Evolutionary conservation across 495 filamentous ascomycete species (phyloP).

Genomic region (Penicillium coprophilum): DNA sequence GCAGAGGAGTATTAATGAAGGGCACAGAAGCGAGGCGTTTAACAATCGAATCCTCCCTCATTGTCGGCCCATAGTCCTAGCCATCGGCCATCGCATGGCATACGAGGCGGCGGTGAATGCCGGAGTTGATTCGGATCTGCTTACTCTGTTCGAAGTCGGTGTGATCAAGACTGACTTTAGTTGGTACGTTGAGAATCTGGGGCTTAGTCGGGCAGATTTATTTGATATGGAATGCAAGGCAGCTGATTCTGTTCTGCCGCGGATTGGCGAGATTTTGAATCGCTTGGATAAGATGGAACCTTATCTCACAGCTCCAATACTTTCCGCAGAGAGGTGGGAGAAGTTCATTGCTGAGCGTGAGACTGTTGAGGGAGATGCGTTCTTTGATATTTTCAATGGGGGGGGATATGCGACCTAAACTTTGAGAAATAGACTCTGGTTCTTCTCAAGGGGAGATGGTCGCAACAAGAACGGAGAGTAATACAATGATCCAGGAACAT

Average conservation of each 20-base stretch:
- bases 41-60: constrained; percentile 27
- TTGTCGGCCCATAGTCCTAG: constrained; percentile 28
- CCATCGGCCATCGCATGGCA: constrained; percentile 38
- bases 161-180: constrained; percentile 16
- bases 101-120: constrained; percentile 32
- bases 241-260: no score
- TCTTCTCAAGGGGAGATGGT: no score
- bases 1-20: constrained; percentile 11
- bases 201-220: no score
- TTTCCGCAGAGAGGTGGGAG: neutral
- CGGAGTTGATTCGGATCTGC: constrained; percentile 20
- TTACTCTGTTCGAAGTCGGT: constrained; percentile 31
- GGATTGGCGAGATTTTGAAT: neutral
- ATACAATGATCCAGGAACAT: no score
- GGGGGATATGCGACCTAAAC: neutral
- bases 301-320: neutral
- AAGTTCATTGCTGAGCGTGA: neutral
- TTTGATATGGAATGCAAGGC: no score
- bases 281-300: neutral
- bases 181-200: no score
- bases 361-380: neutral
- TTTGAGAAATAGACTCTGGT: neutral
- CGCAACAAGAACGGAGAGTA: no score
- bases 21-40: constrained; percentile 29
- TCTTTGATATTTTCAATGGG: neutral